Conservation (phyloP, 1,284 basidiomycete genomes). For the Ceratobasidium sp. region DNA sequence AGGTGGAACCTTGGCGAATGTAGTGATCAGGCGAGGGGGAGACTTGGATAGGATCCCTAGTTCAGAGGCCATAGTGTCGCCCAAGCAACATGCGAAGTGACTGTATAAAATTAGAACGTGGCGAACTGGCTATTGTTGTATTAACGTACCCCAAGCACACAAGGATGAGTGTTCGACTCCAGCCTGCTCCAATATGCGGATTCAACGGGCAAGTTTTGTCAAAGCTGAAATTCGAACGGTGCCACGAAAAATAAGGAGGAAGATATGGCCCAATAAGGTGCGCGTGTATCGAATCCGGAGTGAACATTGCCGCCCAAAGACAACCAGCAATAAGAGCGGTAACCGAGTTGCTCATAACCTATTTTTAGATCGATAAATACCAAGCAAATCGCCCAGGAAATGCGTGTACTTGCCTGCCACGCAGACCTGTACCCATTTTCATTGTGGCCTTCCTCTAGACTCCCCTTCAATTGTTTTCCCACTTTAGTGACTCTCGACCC, state of each 20-base stretch:
- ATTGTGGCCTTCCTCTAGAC: conserved; percentile 81
- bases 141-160: conserved; percentile 74
- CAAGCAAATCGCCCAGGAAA: neutral
- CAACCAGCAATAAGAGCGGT: conserved; percentile 72
- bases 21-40: conserved; percentile 77
- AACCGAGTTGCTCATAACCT: conserved; percentile 79
- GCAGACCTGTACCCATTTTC: conserved; percentile 73
- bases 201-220: conserved; percentile 61
- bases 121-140: neutral
- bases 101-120: conserved; percentile 54
- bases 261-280: conserved; percentile 48
- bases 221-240: conserved; percentile 54
- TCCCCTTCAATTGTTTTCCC: conserved; percentile 73
- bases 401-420: conserved; percentile 65
- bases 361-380: neutral
- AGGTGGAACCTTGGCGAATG: conserved; percentile 75
- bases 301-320: conserved; percentile 71
- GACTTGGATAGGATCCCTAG: conserved; percentile 81
- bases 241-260: conserved; percentile 48
- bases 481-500: conserved; percentile 89
- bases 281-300: conserved; percentile 51
- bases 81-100: conserved; percentile 84
- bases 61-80: conserved; percentile 83
- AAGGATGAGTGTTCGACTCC: conserved; percentile 71
- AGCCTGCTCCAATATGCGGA: conserved; percentile 56